A percentile compares a stretch with the other conserved stretches of the same genome.
These are phyloP conservation scores for Trichothecium sympodiale DNA, from an alignment of 2,329 filamentous ascomycete genomes.

Conservation along the genomic window DNA sequence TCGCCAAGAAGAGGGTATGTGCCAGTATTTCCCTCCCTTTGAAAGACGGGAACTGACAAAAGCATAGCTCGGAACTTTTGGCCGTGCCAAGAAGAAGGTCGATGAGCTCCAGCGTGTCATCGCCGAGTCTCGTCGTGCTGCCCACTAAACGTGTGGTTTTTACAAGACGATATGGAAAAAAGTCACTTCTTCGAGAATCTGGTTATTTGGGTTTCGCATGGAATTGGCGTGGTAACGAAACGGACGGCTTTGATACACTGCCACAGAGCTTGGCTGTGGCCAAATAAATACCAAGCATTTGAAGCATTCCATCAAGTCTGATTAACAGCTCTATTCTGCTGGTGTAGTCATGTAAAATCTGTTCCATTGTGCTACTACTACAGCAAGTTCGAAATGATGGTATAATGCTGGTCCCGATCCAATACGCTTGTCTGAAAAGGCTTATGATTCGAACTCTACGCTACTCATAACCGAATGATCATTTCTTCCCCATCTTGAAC, in stretches of 20 bases:
- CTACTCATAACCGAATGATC: constrained; percentile 4
- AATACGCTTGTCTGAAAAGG: too few relatives aligned
- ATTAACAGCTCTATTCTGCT: background rate
- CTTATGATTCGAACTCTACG: background rate
- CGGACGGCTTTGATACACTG: constrained; percentile 19
- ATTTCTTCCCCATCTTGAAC: constrained; percentile 67
- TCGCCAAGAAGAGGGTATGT: constrained; percentile 96
- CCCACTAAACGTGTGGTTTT: constrained; percentile 35
- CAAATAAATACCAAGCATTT: constrained; percentile 22
- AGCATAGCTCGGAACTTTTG: constrained; percentile 85
- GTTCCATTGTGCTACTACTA: too few relatives aligned
- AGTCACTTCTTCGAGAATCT: background rate
- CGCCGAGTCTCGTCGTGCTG: constrained; percentile 72
- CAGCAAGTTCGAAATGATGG: too few relatives aligned
- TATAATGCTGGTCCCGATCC: too few relatives aligned
- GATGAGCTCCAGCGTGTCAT: constrained; percentile 98
- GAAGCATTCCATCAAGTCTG: background rate
- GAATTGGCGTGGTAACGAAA: constrained; percentile 24
- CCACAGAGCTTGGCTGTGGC: constrained; percentile 19
- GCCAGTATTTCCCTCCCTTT: constrained; percentile 1
- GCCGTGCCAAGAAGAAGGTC: constrained; percentile 98
- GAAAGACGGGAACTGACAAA: constrained; percentile 2
- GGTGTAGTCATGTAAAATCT: too few relatives aligned
- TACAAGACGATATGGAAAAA: background rate
- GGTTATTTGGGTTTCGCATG: constrained; percentile 17